phyloP scores from a whole-genome alignment of 106 monocot species.

The Apostasia shenzhenica region DNA sequence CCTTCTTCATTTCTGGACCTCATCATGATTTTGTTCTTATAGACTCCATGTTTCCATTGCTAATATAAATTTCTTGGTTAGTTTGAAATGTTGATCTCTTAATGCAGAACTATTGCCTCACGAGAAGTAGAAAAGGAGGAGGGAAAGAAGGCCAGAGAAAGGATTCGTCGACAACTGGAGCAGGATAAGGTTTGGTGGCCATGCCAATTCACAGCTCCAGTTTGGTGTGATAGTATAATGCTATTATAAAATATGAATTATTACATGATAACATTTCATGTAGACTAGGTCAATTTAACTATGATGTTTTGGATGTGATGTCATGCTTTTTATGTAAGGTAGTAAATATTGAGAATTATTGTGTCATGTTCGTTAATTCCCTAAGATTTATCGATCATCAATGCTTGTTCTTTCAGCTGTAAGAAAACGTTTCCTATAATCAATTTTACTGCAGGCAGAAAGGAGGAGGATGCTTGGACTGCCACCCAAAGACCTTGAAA shows the following conservation, averaged over 20 bases:
- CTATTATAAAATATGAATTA: too few species aligned
- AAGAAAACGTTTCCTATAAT: neutral
- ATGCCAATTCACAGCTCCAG: too few species aligned
- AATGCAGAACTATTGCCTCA: slow-evolving; percentile 42
- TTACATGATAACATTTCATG: too few species aligned
- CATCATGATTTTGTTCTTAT: neutral
- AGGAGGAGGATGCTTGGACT: slow-evolving; percentile 71
- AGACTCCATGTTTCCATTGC: neutral
- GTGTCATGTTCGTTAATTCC: too few species aligned
- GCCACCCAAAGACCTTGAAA: slow-evolving; percentile 33
- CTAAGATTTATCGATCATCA: too few species aligned
- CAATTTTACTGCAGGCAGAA: slow-evolving; percentile 49
- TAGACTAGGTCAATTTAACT: too few species aligned
- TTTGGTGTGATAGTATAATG: too few species aligned
- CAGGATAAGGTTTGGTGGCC: slow-evolving; percentile 58
- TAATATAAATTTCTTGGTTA: neutral
- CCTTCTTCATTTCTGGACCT: neutral
- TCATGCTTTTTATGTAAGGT: too few species aligned
- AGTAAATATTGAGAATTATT: too few species aligned
- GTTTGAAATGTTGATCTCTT: neutral
- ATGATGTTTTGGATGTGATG: too few species aligned
- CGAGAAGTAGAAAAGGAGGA: slow-evolving; percentile 65
- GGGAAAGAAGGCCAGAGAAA: slow-evolving; percentile 77
- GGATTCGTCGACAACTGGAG: slow-evolving; percentile 46
- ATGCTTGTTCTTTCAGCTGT: neutral